Percentiles rank a stretch among this genome's conserved stretches.
These are phyloP conservation scores for Camelina hispida DNA, from an alignment of 345 rosid species.

Conservation along the genomic window DNA sequence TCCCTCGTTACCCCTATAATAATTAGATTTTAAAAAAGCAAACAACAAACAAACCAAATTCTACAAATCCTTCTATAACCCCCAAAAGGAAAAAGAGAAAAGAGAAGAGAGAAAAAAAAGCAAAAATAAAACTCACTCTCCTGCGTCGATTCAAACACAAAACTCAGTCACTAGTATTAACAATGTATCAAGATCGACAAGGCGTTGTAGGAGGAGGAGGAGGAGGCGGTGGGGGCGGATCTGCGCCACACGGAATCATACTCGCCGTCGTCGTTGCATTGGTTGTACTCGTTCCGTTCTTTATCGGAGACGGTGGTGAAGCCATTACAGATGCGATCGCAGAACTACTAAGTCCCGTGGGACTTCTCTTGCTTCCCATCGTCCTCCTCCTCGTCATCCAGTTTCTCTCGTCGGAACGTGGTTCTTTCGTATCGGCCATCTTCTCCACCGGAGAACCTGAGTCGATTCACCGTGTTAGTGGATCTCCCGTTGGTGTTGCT, in stretches of 20 bases:
- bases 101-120: background rate
- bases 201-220: conserved; percentile 46
- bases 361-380: conserved; percentile 78
- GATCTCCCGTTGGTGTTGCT: conserved; percentile 81
- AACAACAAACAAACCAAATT: background rate
- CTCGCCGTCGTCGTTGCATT: conserved; percentile 67
- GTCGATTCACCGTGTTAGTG: conserved; percentile 69
- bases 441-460: conserved; percentile 75
- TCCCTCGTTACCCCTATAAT: conserved; percentile 11
- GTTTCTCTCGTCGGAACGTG: conserved; percentile 85
- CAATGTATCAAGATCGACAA: conserved; percentile 44
- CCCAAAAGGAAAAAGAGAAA: background rate
- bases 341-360: conserved; percentile 77
- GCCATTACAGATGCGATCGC: conserved; percentile 76
- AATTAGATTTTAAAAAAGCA: background rate
- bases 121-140: background rate
- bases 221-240: conserved; percentile 53
- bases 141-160: background rate
- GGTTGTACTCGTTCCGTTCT: conserved; percentile 67
- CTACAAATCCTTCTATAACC: background rate
- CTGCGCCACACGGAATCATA: conserved; percentile 77
- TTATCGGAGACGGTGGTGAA: conserved; percentile 79
- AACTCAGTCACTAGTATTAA: background rate
- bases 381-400: conserved; percentile 74
- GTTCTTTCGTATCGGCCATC: conserved; percentile 59